Evolutionary conservation across 2,329 filamentous ascomycete species (phyloP), one percentile per base, ranked within the genome.

Genomic region (Zymoseptoria crescenta): DNA sequence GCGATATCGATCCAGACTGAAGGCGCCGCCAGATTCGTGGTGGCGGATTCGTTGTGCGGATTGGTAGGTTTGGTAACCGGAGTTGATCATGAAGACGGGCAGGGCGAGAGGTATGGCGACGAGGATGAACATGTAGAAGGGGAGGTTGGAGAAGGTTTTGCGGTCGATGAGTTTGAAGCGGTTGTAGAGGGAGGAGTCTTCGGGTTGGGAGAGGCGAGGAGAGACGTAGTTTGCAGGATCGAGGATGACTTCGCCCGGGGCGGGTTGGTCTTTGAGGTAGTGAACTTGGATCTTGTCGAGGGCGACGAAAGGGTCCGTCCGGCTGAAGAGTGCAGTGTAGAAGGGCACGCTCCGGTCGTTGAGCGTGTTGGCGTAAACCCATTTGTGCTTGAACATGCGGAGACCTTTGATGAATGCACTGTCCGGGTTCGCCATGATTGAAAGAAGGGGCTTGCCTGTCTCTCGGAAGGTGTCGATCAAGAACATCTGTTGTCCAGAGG

Each of bases 401-500:
- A 97, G 79, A 0, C 86, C 92, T 30, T 83, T 83, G 67, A 96
- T 87, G 75, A 97, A 97, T 65, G 96, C 88, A 62, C 88, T 92
- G 54, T 87, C 82, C 0, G 87, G 86, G 64, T 96, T 92, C 5
- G 92, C 89, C 29, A 97, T 80, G 8, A 96, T 80, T 54, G 88
- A 82, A 20, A 97, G 81, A 8, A 97, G 78, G 0, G 92, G 90
- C 49, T 86, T 83, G n/a, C 84, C 86, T 0, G 90, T 96, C 62
- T 89, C 85, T 59, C 91, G 85, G 74, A 96, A 96, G 4, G 82
- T 78, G 76, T 97, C 93, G 60, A 94, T 88, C 58, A 85, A 85
- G 72, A 96, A 97, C 8, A 97, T 79, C 72, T 97, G 93, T 54
- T 87, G 81, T 4, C 93, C 93, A 0, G 91, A 96, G 70, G 84